Conservation (phyloP, 2,329 filamentous ascomycete species). For the Xylaria sp. region DNA sequence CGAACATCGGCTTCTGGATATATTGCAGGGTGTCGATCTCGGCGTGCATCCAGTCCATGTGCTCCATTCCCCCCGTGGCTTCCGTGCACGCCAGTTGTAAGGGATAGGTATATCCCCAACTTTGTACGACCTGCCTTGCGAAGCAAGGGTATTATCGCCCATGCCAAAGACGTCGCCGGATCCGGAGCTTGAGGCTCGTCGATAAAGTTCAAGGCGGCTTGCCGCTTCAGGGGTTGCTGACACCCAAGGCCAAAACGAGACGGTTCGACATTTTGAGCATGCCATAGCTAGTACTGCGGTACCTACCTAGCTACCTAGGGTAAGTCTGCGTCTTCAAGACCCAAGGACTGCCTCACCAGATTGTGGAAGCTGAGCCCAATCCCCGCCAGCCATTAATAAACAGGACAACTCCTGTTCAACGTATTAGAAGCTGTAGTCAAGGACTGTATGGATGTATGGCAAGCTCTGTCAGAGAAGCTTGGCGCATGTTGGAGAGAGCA, state of each 20-base stretch:
- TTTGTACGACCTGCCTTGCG: background rate
- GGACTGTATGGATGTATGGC: background rate
- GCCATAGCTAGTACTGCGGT: too few species aligned
- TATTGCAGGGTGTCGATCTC: conserved; percentile 19
- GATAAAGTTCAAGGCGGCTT: background rate
- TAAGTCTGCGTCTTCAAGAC: background rate
- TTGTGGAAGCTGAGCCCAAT: background rate
- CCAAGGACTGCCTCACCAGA: background rate
- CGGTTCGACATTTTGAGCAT: background rate
- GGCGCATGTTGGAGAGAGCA: background rate
- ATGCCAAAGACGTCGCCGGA: background rate
- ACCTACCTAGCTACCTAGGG: too few species aligned
- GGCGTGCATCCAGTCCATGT: background rate
- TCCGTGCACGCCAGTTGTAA: background rate
- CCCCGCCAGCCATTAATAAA: too few species aligned
- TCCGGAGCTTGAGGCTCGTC: background rate
- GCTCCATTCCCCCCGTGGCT: too few species aligned
- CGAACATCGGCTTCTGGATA: conserved; percentile 10
- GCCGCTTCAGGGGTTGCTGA: background rate
- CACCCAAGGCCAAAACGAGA: background rate
- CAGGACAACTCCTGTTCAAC: background rate
- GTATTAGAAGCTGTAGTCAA: background rate
- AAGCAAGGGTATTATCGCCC: background rate
- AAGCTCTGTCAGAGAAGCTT: background rate
- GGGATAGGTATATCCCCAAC: background rate